phyloP scores from a whole-genome alignment of 108 stramenopile species.

The Pseudonitzschia multiseries region DNA sequence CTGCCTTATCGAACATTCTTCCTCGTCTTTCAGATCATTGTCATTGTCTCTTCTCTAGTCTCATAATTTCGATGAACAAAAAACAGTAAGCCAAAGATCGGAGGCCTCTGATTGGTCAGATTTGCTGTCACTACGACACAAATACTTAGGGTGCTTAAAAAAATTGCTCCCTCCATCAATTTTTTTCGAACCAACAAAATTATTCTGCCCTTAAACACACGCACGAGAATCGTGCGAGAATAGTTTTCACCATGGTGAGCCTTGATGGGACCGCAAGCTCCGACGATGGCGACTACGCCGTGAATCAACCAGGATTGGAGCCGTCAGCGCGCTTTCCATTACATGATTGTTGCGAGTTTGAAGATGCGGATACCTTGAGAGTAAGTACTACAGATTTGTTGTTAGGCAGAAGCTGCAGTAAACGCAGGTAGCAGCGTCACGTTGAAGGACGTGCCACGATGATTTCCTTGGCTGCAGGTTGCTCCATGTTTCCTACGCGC shows the following conservation, averaged over 20 bases:
- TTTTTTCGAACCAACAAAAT: not conserved
- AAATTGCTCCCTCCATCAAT: conserved; percentile 2
- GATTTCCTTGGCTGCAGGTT: no score
- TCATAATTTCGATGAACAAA: conserved; percentile 9
- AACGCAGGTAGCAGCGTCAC: no score
- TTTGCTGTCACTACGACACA: conserved; percentile 6
- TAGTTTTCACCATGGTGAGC: conserved; percentile 46
- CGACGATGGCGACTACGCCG: conserved; percentile 57
- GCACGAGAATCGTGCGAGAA: conserved; percentile 9
- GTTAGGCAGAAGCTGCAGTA: not conserved
- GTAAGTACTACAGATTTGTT: conserved; percentile 32
- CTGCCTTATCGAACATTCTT: conserved; percentile 1
- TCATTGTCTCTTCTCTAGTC: not conserved
- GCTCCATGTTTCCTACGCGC: not conserved
- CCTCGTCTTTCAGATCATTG: not conserved
- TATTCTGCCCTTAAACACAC: not conserved
- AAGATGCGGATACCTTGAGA: conserved; percentile 64
- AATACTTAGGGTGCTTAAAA: conserved; percentile 11
- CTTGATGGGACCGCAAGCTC: conserved; percentile 31
- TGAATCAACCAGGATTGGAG: conserved; percentile 23
- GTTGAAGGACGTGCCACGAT: no score
- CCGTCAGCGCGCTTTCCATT: conserved; percentile 71
- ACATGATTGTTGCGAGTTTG: conserved; percentile 86
- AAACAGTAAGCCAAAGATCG: conserved; percentile 10
- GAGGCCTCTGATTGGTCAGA: conserved; percentile 13